These are phyloP conservation scores for thale cress (Arabidopsis thaliana) DNA, from an alignment of 345 rosid genomes.

Conservation along the genomic window TAIR10.1 NC_003076.8:17492501-17493000, in stretches of 20 bases:
- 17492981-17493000: neutral
- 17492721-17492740: constrained; percentile 76
- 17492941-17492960: constrained; percentile 82
- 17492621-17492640: neutral
- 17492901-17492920: constrained; percentile 74
- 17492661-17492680: constrained; percentile 50
- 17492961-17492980: constrained; percentile 49
- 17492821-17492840: constrained; percentile 39
- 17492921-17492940: constrained; percentile 71
- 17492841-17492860: neutral
- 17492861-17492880: constrained; percentile 21
- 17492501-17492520: constrained; percentile 54
- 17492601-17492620: neutral
- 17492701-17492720: constrained; percentile 76
- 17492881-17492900: constrained; percentile 55
- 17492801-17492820: constrained; percentile 76
- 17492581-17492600: neutral
- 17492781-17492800: constrained; percentile 76
- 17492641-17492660: constrained; percentile 16
- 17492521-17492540: constrained; percentile 65
- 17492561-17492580: constrained; percentile 65
- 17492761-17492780: constrained; percentile 57
- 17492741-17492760: constrained; percentile 60
- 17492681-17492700: constrained; percentile 61
- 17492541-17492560: constrained; percentile 70